phyloP scores from a whole-genome alignment of 2,329 filamentous ascomycete genomes.

The Rosellinia necatrix region DNA sequence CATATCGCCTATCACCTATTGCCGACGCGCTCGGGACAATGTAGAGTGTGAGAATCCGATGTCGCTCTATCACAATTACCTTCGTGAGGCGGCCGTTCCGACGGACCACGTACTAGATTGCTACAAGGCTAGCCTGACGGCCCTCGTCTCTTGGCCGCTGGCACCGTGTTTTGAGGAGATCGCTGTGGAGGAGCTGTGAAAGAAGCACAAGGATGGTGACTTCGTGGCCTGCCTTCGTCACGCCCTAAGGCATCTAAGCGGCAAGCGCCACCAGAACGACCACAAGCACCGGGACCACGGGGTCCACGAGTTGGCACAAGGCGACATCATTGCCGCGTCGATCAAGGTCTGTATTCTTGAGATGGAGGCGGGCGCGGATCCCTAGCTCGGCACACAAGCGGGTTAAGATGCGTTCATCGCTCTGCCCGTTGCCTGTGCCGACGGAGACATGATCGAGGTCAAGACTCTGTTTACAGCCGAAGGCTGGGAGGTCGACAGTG shows the following conservation, averaged over 20 bases:
- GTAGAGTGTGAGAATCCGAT: slow-evolving; percentile 1
- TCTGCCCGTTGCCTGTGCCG: slow-evolving; percentile 6
- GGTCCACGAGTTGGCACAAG: slow-evolving; percentile 2
- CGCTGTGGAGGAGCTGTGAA: not conserved
- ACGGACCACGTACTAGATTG: not conserved
- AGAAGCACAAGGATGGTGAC: not conserved
- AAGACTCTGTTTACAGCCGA: slow-evolving; percentile 4
- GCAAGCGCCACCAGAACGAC: slow-evolving; percentile 7
- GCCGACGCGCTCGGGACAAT: not conserved
- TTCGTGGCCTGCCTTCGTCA: slow-evolving; percentile 12
- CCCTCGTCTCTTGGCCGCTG: not conserved
- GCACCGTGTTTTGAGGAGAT: slow-evolving; percentile 15
- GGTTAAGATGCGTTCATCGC: slow-evolving; percentile 1
- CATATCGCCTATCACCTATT: no score
- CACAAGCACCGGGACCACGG: not conserved
- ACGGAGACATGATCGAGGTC: not conserved
- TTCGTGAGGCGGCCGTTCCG: not conserved
- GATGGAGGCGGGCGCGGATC: not conserved
- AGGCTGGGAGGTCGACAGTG: slow-evolving; percentile 5
- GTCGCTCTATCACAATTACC: slow-evolving; percentile 12
- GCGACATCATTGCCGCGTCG: slow-evolving; percentile 1
- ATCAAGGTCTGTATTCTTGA: slow-evolving; percentile 17
- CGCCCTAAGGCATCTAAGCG: slow-evolving; percentile 5
- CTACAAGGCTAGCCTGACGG: not conserved
- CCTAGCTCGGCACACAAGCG: not conserved